These are phyloP conservation scores for Ogataea saltuana DNA, from an alignment of 805 yeast species.

Conservation along the genomic window DNA sequence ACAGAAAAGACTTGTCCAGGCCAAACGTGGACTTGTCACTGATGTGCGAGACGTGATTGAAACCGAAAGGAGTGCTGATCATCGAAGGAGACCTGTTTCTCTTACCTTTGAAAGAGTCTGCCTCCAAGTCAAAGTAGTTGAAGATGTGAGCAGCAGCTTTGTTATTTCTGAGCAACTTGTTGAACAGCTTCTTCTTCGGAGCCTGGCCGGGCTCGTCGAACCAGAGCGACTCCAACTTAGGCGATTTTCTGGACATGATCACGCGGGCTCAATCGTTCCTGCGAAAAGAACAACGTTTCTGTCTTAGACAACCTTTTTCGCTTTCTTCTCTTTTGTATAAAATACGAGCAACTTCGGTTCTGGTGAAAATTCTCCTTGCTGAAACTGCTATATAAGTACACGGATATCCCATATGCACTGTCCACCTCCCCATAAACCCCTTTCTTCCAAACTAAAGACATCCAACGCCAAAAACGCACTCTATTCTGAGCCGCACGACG, in stretches of 20 bases:
- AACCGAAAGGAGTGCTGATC: slow-evolving; percentile 37
- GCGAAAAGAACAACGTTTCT: too few relatives aligned
- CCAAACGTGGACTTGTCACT: slow-evolving; percentile 34
- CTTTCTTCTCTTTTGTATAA: background rate
- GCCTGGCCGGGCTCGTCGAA: slow-evolving; percentile 21
- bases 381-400: slow-evolving; percentile 4
- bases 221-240: slow-evolving; percentile 28
- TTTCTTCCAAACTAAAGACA: slow-evolving; percentile 6
- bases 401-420: too few relatives aligned
- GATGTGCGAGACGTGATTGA: slow-evolving; percentile 37
- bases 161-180: slow-evolving; percentile 12
- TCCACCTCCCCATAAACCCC: slow-evolving; percentile 1
- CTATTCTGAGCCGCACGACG: slow-evolving; percentile 8
- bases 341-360: too few relatives aligned
- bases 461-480: slow-evolving; percentile 9
- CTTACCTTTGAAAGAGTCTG: slow-evolving; percentile 6
- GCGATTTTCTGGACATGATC: slow-evolving; percentile 20
- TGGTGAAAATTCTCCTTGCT: too few relatives aligned
- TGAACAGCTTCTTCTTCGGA: slow-evolving; percentile 11
- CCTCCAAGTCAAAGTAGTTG: slow-evolving; percentile 23
- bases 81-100: slow-evolving; percentile 15
- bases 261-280: too few relatives aligned
- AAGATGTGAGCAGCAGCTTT: slow-evolving; percentile 20
- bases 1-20: slow-evolving; percentile 29
- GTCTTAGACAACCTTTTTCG: background rate